Percentiles rank a stretch among this genome's conserved stretches.
Conservation (phyloP, 106 monocot genomes). For the Dioscorea alata region DNA sequence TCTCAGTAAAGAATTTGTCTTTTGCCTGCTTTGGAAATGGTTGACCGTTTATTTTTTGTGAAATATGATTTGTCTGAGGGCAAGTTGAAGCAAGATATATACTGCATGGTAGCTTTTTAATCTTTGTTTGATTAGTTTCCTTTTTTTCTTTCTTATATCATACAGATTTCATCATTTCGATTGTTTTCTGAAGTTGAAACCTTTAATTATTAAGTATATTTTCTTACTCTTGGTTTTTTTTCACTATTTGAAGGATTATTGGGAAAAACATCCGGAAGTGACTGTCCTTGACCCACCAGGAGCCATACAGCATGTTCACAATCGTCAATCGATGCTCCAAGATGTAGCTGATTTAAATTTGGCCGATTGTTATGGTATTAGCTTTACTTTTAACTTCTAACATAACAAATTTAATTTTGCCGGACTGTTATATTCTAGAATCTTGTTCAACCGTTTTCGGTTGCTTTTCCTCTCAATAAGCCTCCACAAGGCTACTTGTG, state of each 20-base stretch:
- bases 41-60: neutral
- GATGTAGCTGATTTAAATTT: slow-evolving; percentile 84
- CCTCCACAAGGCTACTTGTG: neutral
- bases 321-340: slow-evolving; percentile 94
- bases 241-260: slow-evolving; percentile 50
- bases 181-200: neutral
- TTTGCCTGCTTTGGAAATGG: too few relatives aligned
- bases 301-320: slow-evolving; percentile 74
- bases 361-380: slow-evolving; percentile 54
- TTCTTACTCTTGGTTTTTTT: slow-evolving; percentile 5
- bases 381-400: neutral
- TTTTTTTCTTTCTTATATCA: neutral
- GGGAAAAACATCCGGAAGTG: slow-evolving; percentile 80
- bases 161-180: neutral
- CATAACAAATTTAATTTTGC: neutral
- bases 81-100: too few relatives aligned
- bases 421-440: neutral
- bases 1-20: too few relatives aligned
- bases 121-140: neutral
- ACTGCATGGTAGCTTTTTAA: too few relatives aligned
- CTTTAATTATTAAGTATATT: neutral
- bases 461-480: neutral
- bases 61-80: neutral
- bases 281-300: slow-evolving; percentile 93
- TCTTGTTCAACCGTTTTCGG: neutral